Evolutionary conservation across 345 rosid genomes (phyloP).

Genomic region (Pistacia integerrima): DNA sequence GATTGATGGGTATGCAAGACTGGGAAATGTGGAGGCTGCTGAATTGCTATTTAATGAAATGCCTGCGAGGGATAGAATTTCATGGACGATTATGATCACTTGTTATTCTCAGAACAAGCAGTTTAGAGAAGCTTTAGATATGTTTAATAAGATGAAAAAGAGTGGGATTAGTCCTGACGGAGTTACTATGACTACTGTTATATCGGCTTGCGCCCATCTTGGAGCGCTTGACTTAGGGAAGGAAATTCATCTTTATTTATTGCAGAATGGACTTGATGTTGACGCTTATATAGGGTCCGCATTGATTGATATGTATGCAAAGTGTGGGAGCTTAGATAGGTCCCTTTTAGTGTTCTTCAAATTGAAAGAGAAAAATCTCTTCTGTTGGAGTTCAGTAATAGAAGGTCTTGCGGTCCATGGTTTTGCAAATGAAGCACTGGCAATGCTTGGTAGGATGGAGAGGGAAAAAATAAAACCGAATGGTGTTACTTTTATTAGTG

Average conservation of each 20-base stretch:
- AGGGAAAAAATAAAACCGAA: constrained; percentile 54
- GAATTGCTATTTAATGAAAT: constrained; percentile 60
- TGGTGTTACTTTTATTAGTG: constrained; percentile 69
- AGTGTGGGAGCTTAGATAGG: constrained; percentile 67
- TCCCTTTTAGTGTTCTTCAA: constrained; percentile 74
- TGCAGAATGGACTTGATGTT: constrained; percentile 50
- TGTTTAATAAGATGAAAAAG: constrained; percentile 57
- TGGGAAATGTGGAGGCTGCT: constrained; percentile 47
- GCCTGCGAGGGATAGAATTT: constrained; percentile 58
- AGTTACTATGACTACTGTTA: constrained; percentile 66
- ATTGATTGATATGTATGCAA: constrained; percentile 81
- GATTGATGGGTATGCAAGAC: constrained; percentile 70
- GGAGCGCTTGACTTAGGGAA: constrained; percentile 69
- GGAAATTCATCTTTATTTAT: constrained; percentile 60
- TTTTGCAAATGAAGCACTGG: constrained; percentile 55
- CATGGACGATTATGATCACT: constrained; percentile 84
- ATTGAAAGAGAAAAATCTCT: constrained; percentile 63
- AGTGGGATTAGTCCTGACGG: constrained; percentile 59
- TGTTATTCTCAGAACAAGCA: constrained; percentile 65
- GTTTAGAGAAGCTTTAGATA: constrained; percentile 55
- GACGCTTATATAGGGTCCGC: constrained; percentile 87
- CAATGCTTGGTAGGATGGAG: constrained; percentile 67
- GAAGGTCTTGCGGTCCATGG: constrained; percentile 84
- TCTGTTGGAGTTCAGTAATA: constrained; percentile 83
- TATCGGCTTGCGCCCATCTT: constrained; percentile 85